phyloP scores from a whole-genome alignment of 2,329 filamentous ascomycete species.

The Bipolaris bicolor region DNA sequence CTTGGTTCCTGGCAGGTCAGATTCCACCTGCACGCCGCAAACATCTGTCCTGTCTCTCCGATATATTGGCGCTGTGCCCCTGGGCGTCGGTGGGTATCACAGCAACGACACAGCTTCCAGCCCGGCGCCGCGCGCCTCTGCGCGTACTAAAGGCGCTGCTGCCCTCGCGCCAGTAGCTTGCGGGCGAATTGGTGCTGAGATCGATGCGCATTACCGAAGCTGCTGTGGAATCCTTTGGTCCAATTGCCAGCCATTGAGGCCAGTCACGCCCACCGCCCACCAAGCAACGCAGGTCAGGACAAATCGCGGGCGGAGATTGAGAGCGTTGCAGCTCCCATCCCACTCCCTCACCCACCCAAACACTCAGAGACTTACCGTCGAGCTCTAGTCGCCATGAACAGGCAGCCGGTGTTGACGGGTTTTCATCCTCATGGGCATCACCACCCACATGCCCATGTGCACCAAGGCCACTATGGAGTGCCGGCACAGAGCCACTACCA shows the following conservation, averaged over 20 bases:
- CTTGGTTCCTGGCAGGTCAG: conserved; percentile 50
- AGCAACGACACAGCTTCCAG: conserved; percentile 47
- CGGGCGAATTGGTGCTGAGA: conserved; percentile 38
- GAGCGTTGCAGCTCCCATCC: conserved; percentile 14
- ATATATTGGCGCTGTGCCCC: conserved; percentile 50
- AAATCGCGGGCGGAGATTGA: conserved; percentile 12
- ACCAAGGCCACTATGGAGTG: conserved; percentile 34
- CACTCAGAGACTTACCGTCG: not conserved
- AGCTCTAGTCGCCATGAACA: conserved; percentile 34
- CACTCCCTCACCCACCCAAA: conserved; percentile 12
- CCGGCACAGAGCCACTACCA: conserved; percentile 35
- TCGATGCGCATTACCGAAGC: conserved; percentile 38
- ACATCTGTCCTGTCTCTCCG: conserved; percentile 42
- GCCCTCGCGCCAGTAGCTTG: conserved; percentile 41
- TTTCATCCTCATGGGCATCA: conserved; percentile 28
- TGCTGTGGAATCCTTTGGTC: conserved; percentile 43
- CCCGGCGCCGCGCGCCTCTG: conserved; percentile 41
- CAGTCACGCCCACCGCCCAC: conserved; percentile 32
- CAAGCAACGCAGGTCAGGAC: conserved; percentile 16
- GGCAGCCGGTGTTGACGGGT: conserved; percentile 38
- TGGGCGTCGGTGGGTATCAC: conserved; percentile 45
- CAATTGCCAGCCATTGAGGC: conserved; percentile 34
- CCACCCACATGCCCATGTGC: conserved; percentile 15
- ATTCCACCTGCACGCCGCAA: conserved; percentile 41
- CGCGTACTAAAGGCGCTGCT: conserved; percentile 47